Conservation (phyloP, 768 basidiomycete genomes). For the Porphyrellus cyaneotinctus region DNA sequence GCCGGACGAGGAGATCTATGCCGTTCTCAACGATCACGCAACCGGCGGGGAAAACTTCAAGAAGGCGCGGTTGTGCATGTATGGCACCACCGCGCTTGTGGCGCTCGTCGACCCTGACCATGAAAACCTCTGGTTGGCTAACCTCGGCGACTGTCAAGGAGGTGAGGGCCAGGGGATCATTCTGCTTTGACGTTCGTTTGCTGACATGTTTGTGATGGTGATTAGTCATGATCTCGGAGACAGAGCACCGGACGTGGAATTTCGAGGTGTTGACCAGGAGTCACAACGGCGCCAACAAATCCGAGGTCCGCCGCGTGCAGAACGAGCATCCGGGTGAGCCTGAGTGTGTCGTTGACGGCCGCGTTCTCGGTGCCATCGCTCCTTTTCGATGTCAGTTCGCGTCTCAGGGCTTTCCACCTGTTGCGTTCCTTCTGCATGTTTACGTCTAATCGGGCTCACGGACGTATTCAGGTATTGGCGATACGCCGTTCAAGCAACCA, state of each 20-base stretch:
- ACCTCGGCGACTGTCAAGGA: constrained; percentile 78
- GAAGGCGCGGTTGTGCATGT: constrained; percentile 69
- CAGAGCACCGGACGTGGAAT: constrained; percentile 50
- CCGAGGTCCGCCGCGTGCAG: constrained; percentile 60
- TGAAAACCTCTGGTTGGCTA: constrained; percentile 72
- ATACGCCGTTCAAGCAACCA: constrained; percentile 72
- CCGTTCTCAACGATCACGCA: constrained; percentile 62
- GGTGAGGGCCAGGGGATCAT: constrained; percentile 38
- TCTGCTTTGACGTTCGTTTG: neutral
- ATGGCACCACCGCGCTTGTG: constrained; percentile 74
- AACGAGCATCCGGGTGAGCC: constrained; percentile 66
- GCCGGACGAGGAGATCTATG: constrained; percentile 52
- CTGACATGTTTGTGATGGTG: constrained; percentile 12
- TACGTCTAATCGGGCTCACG: constrained; percentile 7
- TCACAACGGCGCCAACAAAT: constrained; percentile 68
- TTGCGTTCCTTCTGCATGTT: constrained; percentile 5
- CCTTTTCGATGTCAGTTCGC: constrained; percentile 65
- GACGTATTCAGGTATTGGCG: constrained; percentile 54
- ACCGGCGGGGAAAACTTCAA: constrained; percentile 56
- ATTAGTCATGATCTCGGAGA: constrained; percentile 50
- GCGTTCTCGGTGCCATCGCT: constrained; percentile 74
- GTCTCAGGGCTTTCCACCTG: constrained; percentile 11
- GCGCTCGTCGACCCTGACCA: constrained; percentile 67
- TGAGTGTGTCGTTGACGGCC: constrained; percentile 59
- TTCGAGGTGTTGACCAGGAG: constrained; percentile 56